Evolutionary conservation across 148 eudicot species (phyloP).

Genomic region (Mesembryanthemum crystallinum): DNA sequence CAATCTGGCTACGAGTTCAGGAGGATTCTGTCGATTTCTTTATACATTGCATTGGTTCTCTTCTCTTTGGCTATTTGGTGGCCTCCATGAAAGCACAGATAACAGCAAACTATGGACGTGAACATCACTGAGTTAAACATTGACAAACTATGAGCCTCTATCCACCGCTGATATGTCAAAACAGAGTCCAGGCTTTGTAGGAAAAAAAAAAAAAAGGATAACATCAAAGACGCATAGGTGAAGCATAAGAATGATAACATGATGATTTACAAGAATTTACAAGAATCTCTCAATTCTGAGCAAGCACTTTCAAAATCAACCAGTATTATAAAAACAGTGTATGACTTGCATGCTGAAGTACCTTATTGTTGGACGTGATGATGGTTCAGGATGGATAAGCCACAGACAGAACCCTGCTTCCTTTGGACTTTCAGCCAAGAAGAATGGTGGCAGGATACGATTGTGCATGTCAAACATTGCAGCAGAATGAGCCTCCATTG

Average conservation of each 20-base stretch:
- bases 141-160: too few relatives aligned
- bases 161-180: too few relatives aligned
- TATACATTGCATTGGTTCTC: too few relatives aligned
- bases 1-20: too few relatives aligned
- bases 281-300: background rate
- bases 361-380: conserved; percentile 58
- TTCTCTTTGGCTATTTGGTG: too few relatives aligned
- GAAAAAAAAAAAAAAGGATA: too few relatives aligned
- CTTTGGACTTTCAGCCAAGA: conserved; percentile 54
- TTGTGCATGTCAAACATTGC: conserved; percentile 56
- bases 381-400: conserved; percentile 76
- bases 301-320: background rate
- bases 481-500: conserved; percentile 42
- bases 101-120: too few relatives aligned
- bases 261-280: conserved; percentile 1
- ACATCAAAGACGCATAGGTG: too few relatives aligned
- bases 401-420: conserved; percentile 75
- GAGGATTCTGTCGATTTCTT: too few relatives aligned
- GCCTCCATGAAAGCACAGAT: too few relatives aligned
- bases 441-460: conserved; percentile 63
- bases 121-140: too few relatives aligned
- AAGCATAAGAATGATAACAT: background rate
- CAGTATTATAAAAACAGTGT: background rate
- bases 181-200: too few relatives aligned
- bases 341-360: conserved; percentile 22